Base-by-base conservation (phyloP, 768 basidiomycete genomes). In the Lactarius tabidus region DNA sequence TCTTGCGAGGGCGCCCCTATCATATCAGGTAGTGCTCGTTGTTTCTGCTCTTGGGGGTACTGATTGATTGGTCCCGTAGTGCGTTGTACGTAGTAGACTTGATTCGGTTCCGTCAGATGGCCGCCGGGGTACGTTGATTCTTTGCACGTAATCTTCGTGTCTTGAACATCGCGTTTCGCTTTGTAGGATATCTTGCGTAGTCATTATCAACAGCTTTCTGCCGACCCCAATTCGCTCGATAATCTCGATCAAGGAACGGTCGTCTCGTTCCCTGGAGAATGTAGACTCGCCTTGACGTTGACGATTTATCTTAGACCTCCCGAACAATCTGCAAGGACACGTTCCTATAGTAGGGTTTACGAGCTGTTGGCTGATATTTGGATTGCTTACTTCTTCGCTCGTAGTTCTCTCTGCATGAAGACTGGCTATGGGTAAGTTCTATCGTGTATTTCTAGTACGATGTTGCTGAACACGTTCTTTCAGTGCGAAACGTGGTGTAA, bases 81-180 rank as follows among this genome's bases (percentile, higher is more conserved):
- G 97, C 97, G 0, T 79, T 99, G 5, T 99, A 98, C 74, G 93
- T 98, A 15, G 86, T 99, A 55, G 97, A 98, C 75, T 85, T 99
- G 12, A 91, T 93, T 54, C 86, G 91, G 41, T 98, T 99, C 85
- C 87, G 97, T 70, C 90, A 85, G 79, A 77, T 85, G 69, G 85
- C 85, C 6, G 84, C 86, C 39, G 85, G 85, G 43, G 85, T 85
- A 71, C 66, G 83, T 70, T 14, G 52, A 26, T 45, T 62, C 17
- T 48, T 26, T 38, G 8, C n/a, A n/a, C n/a, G n/a, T n/a, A 6
- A 60, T 52, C 17, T 23, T 52, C 20, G n/a, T 20, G 53, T 63
- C n/a, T 17, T 28, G 17, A 55, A 38, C 28, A n/a, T 41, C 35
- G 23, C 33, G 41, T 4, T 55, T 62, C 26, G 48, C 9, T 35